Base-by-base conservation (phyloP, 192 early-diverging fungal species). In the Dissophora globulifera region DNA sequence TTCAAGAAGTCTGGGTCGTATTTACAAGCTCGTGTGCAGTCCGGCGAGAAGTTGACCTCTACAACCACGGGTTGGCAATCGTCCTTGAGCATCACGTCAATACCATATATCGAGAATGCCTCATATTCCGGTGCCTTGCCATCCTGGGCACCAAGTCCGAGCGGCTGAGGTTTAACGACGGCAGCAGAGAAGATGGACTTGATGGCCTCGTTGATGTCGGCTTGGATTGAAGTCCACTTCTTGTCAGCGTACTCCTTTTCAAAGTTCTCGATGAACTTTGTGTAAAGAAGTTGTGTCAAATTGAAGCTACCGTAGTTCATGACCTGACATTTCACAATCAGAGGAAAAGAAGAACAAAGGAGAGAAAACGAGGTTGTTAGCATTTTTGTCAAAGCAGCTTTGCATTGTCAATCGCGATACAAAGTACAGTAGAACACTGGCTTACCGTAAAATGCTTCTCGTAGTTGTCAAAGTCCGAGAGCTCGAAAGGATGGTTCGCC, bases 141-240 rank as follows among this genome's bases (percentile, higher is more conserved):
- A 16, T 61, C 58, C 22, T 50, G 32, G 9, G 52, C 51, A 20
- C 64, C 78, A 42, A 84, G 35, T 50, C 80, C 80, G 26, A 79
- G 33, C 17, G 62, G 74, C 13, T 80, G 64, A 20, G 79, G 81
- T 59, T 88, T 84, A 13, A 59, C 62, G 22, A 80, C 75, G 2
- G 86, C 85, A 3, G 74, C 82, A 6, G 62, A 49, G 46, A 91
- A 78, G 22, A 83, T 79, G 41, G 81, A 66, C 47, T 85, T 82
- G 56, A 85, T 85, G 35, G 68, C 62, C 47, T 78, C 51, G 52
- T 85, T 67, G 27, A 85, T 85, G n/a, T 82, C 75, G 2, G 59
- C 62, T 46, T 85, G 72, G 54, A 85, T 66, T 30, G 61, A 41
- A 6, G 52, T 20, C 83, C 83, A 85, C 20, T 79, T 67, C 61